phyloP scores from a whole-genome alignment of 306 rosid genomes.

The Prunus armeniaca region DNA sequence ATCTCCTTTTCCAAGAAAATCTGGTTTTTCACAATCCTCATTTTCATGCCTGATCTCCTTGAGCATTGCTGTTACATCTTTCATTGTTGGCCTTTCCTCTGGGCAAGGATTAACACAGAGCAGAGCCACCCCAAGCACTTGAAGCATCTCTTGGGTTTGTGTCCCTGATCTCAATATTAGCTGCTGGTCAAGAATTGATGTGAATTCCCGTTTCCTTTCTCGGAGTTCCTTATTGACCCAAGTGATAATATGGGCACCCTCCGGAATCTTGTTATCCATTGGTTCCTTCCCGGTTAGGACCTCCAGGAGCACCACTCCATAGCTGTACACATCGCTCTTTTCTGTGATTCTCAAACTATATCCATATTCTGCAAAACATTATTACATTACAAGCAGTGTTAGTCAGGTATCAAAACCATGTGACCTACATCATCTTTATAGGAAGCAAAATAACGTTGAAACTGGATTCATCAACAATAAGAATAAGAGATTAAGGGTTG shows the following conservation, averaged over 20 bases:
- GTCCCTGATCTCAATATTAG: conserved; percentile 68
- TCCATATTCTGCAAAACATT: conserved; percentile 71
- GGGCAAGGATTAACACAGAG: conserved; percentile 77
- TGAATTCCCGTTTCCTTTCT: conserved; percentile 49
- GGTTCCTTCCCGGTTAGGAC: conserved; percentile 79
- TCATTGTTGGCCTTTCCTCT: conserved; percentile 86
- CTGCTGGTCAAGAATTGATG: conserved; percentile 72
- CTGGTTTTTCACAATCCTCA: conserved; percentile 65
- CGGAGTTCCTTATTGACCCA: conserved; percentile 73
- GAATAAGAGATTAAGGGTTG: too few relatives aligned
- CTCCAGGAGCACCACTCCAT: conserved; percentile 85
- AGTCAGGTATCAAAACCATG: not conserved
- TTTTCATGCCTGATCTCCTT: conserved; percentile 70
- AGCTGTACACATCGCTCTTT: conserved; percentile 94
- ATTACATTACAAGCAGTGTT: conserved; percentile 11
- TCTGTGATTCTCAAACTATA: conserved; percentile 93
- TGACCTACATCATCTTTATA: too few relatives aligned
- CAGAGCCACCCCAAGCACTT: conserved; percentile 88
- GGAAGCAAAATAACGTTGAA: too few relatives aligned
- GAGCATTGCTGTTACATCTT: conserved; percentile 87
- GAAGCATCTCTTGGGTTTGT: conserved; percentile 87
- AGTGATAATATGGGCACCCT: conserved; percentile 64
- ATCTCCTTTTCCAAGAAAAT: conserved; percentile 42
- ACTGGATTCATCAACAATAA: not conserved
- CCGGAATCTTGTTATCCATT: conserved; percentile 67